phyloP scores from a whole-genome alignment of 1,139 yeast species.

The Lodderomyces jiufengensis region DNA sequence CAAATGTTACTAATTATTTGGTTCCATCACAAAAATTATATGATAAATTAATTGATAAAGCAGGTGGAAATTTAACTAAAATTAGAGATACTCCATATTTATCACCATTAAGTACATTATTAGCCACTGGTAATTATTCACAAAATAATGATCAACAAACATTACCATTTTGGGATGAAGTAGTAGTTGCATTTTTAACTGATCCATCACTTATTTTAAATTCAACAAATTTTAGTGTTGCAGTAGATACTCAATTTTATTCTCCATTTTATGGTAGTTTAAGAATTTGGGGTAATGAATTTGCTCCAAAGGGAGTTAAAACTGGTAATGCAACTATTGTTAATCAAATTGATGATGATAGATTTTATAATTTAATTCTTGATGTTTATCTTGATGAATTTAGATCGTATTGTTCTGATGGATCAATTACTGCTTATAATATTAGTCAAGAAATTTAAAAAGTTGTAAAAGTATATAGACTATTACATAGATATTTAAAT shows the following conservation, averaged over 20 bases:
- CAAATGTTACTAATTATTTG: conserved; percentile 36
- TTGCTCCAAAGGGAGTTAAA: conserved; percentile 26
- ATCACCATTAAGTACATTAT: conserved; percentile 19
- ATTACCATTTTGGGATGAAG: conserved; percentile 41
- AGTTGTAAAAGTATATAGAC: too few species aligned
- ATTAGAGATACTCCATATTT: conserved; percentile 24
- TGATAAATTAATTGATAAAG: conserved; percentile 28
- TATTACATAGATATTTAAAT: too few species aligned
- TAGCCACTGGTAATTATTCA: conserved; percentile 31
- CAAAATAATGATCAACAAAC: conserved; percentile 20
- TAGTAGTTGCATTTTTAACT: conserved; percentile 30
- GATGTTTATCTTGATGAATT: conserved; percentile 30
- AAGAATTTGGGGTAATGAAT: conserved; percentile 29
- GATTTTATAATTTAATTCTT: conserved; percentile 25
- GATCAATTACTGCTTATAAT: not conserved
- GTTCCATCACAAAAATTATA: conserved; percentile 36
- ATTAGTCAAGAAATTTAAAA: too few species aligned
- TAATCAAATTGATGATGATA: conserved; percentile 24
- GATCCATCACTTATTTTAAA: conserved; percentile 28
- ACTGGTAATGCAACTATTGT: conserved; percentile 34
- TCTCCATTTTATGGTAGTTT: conserved; percentile 39
- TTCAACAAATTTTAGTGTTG: conserved; percentile 23
- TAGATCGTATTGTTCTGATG: conserved; percentile 27
- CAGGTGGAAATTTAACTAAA: conserved; percentile 23
- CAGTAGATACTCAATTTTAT: conserved; percentile 35